Evolutionary conservation across 345 rosid genomes (phyloP).

Genomic region (Salix koriyanagi): DNA sequence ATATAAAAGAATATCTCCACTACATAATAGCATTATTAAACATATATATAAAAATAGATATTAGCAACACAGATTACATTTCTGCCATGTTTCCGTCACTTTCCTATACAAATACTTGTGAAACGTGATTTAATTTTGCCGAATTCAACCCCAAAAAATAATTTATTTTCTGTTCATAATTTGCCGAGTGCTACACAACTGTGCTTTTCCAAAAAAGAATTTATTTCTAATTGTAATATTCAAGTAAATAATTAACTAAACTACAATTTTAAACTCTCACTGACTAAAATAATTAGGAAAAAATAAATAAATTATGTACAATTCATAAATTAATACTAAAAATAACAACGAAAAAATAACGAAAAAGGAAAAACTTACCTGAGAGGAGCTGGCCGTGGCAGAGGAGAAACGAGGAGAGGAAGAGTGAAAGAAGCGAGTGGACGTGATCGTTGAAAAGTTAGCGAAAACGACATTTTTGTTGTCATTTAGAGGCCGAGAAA

Average conservation of each 20-base stretch:
- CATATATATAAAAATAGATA: background rate
- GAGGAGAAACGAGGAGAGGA: conserved; percentile 38
- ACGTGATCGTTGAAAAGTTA: background rate
- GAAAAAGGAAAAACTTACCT: conserved; percentile 20
- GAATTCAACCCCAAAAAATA: background rate
- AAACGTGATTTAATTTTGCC: background rate
- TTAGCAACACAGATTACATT: background rate
- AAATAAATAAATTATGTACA: background rate
- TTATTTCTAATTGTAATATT: no score
- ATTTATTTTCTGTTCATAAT: no score
- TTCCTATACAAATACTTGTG: background rate
- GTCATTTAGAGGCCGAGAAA: background rate
- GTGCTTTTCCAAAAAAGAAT: no score
- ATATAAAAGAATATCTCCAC: no score
- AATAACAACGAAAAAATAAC: background rate
- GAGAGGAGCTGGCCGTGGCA: conserved; percentile 33
- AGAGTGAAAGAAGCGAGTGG: conserved; percentile 32
- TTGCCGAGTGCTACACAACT: no score
- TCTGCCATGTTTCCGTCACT: background rate
- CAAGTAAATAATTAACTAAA: no score
- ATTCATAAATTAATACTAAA: background rate
- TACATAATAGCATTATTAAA: no score
- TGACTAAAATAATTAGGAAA: background rate
- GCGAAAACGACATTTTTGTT: conserved; percentile 16
- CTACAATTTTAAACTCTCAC: no score